Base-by-base conservation (phyloP, 1,284 basidiomycete species). In the Ustilago curta region DNA sequence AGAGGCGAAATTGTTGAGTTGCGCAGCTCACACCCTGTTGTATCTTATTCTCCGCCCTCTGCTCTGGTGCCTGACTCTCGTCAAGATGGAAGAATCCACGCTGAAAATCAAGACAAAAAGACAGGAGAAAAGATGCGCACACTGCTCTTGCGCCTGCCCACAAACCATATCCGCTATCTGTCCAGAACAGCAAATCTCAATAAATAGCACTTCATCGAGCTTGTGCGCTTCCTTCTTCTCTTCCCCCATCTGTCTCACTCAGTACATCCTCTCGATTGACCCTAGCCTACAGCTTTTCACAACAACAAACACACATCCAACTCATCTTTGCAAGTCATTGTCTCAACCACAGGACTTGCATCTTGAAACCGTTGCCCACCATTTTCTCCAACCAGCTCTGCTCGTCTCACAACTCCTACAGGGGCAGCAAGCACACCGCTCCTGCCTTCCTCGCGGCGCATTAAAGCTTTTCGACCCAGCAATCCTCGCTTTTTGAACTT, bases 361-460 rank as follows among this genome's bases (percentile, higher is more conserved):
- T 40, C 39, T 37, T 37, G 32, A 40, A 51, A 59, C 57, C 50
- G 65, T 76, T 76, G 74, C 74, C 74, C 74, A 81, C 48, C 80
- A 83, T 82, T 80, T 84, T 80, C 74, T 72, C 82, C 72, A 83
- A 83, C 72, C 78, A 81, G 64, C 76, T 83, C 59, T 79, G 82
- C 80, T 82, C 80, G 42, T 76, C 70, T 50, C 83, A 81, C 71
- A 81, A 81, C 80, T 55, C 68, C 25, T 70, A 82, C 81, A 77
- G 83, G 77, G 83, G 83, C 78, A 76, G 57, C 63, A 78, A 76
- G 61, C 83, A 83, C 76, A 73, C 79, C 63, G 77, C 77, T 74
- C 77, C 83, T 62, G 74, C 80, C 51, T 70, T 74, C 52, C 65
- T 83, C 66, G 60, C 76, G 51, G 66, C 63, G 32, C 69, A 81